phyloP scores from a whole-genome alignment of 2,329 filamentous ascomycete species.

The Apiospora arundinis region DNA sequence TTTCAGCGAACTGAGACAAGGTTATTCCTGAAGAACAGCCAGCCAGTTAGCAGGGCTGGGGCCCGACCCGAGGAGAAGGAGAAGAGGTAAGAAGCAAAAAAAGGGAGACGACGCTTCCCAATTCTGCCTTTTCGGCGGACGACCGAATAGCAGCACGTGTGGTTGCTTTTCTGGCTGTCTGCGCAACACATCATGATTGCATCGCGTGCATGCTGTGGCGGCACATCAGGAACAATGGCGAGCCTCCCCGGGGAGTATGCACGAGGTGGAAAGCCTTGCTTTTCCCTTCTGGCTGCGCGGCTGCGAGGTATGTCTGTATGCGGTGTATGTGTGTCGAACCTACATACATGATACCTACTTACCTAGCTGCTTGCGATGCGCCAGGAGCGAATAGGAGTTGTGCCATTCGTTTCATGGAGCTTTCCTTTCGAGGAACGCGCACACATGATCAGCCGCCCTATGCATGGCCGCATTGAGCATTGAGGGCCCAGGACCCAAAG shows the following conservation, averaged over 20 bases:
- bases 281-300: not conserved
- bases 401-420: not conserved
- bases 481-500: not conserved
- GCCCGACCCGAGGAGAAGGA: not conserved
- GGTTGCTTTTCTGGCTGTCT: constrained; percentile 4
- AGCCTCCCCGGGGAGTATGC: not conserved
- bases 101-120: not conserved
- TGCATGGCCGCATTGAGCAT: not conserved
- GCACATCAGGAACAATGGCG: not conserved
- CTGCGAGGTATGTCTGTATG: not conserved
- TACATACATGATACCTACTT: not conserved
- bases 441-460: constrained; percentile 6
- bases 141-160: not conserved
- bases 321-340: constrained; percentile 1
- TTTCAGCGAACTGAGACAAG: not conserved
- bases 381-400: not conserved
- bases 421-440: not conserved
- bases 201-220: constrained; percentile 7
- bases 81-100: not conserved
- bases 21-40: not conserved
- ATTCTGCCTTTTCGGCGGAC: not conserved
- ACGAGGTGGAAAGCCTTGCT: not conserved
- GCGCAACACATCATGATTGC: constrained; percentile 17
- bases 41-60: not conserved
- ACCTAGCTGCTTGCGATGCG: not conserved